phyloP scores from a whole-genome alignment of 495 filamentous ascomycete genomes.

The Delitschia confertaspora region DNA sequence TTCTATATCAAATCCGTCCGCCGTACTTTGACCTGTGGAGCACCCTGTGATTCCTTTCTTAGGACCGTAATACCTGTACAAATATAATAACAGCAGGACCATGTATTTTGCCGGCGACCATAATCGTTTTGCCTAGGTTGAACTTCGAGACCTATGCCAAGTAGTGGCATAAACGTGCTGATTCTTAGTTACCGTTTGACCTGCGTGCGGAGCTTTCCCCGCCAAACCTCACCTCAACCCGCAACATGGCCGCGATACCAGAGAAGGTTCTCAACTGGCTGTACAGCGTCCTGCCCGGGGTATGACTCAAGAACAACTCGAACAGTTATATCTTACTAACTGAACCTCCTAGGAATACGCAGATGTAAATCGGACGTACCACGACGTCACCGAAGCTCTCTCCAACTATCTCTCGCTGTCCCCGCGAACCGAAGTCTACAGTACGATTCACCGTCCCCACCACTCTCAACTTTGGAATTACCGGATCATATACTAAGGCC shows the following conservation, averaged over 20 bases:
- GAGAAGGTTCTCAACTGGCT: conserved; percentile 92
- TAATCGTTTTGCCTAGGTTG: not conserved
- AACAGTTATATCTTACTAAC: conserved; percentile 6
- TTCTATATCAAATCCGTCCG: no score
- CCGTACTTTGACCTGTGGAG: no score
- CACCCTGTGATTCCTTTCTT: no score
- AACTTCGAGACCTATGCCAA: conserved; percentile 6
- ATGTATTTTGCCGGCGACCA: no score
- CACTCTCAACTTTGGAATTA: no score
- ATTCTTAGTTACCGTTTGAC: not conserved
- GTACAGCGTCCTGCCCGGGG: conserved; percentile 78
- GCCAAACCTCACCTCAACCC: conserved; percentile 5
- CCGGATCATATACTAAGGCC: conserved; percentile 5
- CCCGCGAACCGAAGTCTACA: conserved; percentile 93
- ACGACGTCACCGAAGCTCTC: conserved; percentile 76
- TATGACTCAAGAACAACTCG: conserved; percentile 33
- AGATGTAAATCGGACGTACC: conserved; percentile 84
- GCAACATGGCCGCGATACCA: conserved; percentile 62
- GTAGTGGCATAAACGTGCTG: not conserved
- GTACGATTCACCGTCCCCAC: conserved; percentile 43
- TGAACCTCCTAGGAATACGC: conserved; percentile 65
- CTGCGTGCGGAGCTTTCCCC: conserved; percentile 19
- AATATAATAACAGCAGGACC: conserved; percentile 1
- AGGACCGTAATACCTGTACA: no score
- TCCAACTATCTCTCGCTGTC: conserved; percentile 74